Evolutionary conservation across 148 eudicot species (phyloP), one percentile per base, ranked within the genome.

Genomic region (Pharnaceum exiguum): DNA sequence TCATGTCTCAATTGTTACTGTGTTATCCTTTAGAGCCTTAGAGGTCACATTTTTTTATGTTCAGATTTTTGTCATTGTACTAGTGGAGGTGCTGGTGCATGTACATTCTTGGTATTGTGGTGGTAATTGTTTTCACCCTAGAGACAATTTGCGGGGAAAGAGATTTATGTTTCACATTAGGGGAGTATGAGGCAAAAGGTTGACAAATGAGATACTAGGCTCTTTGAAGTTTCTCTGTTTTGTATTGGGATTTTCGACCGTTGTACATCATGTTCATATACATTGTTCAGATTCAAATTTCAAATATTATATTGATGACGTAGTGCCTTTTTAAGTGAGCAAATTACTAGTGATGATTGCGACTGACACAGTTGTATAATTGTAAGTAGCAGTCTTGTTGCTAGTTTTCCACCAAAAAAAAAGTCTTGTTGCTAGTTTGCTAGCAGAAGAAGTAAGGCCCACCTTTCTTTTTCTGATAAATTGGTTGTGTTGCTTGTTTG

Each of bases 281-380:
- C 9, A 7, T 7, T 51, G 26, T 18, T 19, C 23, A 13, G 7
- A 6, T 31, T 16, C 7, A 13, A 19, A n/a, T 30, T 48, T 59
- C 29, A 67, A 68, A 60, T 36, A 59, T 13, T 27, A 7, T 27
- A 22, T 38, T 21, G 2, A 30, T 55, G 31, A 32, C 29, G 59
- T 33, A 30, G 4, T 43, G 51, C 12, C 37, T 36, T 21, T 19
- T n/a, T 31, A 11, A 15, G 17, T 17, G 60, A 16, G 7, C 8
- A 24, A 24, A 1, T 7, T 19, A 21, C 11, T 29, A 12, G 26
- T 33, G 5, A 16, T 48, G 53, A 24, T 64, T 30, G 56, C 32
- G 56, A 51, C 39, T n/a, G 8, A 24, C n/a, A 15, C 53, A 31
- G 19, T 51, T 28, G 38, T 12, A 11, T 1, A 50, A 13, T 27